Evolutionary conservation across 257 asterid genomes (phyloP).

Genomic region (Solanum chilense): DNA sequence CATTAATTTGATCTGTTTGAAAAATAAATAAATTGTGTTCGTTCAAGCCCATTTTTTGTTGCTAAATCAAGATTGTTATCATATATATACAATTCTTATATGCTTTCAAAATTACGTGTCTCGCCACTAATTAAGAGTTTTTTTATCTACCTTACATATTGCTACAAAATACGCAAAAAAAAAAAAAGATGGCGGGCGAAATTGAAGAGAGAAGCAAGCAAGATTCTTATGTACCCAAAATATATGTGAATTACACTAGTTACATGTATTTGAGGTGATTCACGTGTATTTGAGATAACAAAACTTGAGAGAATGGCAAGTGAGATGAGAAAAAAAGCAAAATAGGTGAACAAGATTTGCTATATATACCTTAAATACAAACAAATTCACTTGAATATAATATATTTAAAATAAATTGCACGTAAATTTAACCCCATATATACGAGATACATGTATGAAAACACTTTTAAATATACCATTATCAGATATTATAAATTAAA

Average conservation of each 20-base stretch:
- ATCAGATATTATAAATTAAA: no score
- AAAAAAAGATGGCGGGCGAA: rapidly evolving
- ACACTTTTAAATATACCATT: rapidly evolving
- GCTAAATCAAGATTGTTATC: not conserved
- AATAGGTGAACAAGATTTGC: rapidly evolving
- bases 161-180: not conserved
- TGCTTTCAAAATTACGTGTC: not conserved
- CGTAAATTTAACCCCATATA: no score
- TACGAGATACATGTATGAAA: rapidly evolving
- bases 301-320: not conserved
- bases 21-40: no score
- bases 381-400: no score
- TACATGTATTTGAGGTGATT: rapidly evolving
- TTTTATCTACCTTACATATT: not conserved
- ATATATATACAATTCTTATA: not conserved
- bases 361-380: no score
- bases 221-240: no score
- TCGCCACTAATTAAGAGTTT: no score
- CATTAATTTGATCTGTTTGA: not conserved
- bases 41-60: not conserved
- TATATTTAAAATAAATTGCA: no score
- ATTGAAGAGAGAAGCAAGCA: not conserved
- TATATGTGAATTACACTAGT: not conserved
- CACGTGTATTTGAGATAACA: not conserved
- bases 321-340: not conserved